These are phyloP conservation scores for Arthrinium puccinioides DNA, from an alignment of 2,329 filamentous ascomycete genomes.

Conservation along the genomic window DNA sequence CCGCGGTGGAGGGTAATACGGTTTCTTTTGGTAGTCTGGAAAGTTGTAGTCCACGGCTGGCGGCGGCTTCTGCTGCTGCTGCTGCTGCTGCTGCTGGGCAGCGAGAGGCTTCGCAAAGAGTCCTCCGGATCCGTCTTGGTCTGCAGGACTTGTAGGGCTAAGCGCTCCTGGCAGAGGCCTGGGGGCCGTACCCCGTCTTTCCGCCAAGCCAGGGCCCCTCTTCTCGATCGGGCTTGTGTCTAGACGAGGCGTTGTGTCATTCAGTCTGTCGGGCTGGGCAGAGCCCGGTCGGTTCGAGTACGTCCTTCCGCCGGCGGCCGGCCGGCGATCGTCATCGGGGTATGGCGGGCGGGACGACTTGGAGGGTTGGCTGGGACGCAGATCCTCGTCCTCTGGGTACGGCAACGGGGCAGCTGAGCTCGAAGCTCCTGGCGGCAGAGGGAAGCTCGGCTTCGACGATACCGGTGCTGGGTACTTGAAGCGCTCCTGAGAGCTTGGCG, in stretches of 20 bases:
- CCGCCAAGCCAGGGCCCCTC: conserved; percentile 62
- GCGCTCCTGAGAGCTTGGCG: conserved; percentile 32
- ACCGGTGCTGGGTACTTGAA: conserved; percentile 45
- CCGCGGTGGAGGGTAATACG: conserved; percentile 54
- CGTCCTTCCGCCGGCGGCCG: conserved; percentile 23
- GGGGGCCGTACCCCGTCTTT: conserved; percentile 73
- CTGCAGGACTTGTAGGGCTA: conserved; percentile 71
- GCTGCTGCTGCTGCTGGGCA: conserved; percentile 37
- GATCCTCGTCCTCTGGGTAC: conserved; percentile 66
- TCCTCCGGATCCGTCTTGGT: conserved; percentile 70
- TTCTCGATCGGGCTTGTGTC: conserved; percentile 47
- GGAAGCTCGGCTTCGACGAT: conserved; percentile 50
- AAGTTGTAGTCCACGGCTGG: conserved; percentile 34
- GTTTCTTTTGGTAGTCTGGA: conserved; percentile 46
- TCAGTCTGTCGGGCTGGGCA: conserved; percentile 31
- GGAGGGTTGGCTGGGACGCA: conserved; percentile 33
- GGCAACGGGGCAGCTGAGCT: conserved; percentile 62
- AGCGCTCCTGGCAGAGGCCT: conserved; percentile 59
- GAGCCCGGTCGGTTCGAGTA: conserved; percentile 25
- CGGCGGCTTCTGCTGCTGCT: no score
- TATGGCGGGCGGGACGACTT: conserved; percentile 33
- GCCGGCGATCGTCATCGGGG: conserved; percentile 30
- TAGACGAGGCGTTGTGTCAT: conserved; percentile 47
- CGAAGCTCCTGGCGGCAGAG: conserved; percentile 60
- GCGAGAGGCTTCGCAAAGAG: conserved; percentile 64